phyloP scores from a whole-genome alignment of 768 basidiomycete species.

The Cytidiella melzeri region DNA sequence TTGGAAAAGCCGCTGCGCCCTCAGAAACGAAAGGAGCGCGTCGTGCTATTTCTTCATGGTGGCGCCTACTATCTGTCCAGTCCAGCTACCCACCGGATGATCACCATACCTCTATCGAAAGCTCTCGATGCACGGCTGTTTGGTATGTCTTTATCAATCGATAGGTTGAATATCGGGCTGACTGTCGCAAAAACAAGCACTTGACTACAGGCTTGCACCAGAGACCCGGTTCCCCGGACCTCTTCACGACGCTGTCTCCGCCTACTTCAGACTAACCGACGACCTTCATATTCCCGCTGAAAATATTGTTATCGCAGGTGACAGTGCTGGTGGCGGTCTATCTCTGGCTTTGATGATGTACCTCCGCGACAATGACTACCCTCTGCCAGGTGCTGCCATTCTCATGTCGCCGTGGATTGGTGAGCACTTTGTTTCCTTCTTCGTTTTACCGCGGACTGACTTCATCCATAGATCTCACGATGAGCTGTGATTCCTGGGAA shows the following conservation, averaged over 20 bases:
- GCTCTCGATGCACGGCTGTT: slow-evolving; percentile 87
- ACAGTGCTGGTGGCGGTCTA: slow-evolving; percentile 91
- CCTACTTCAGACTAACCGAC: slow-evolving; percentile 81
- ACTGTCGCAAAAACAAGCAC: slow-evolving; percentile 39
- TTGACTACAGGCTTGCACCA: slow-evolving; percentile 94
- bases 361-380: slow-evolving; percentile 85
- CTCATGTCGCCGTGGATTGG: slow-evolving; percentile 96
- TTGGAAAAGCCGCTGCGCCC: slow-evolving; percentile 3
- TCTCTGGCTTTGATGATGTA: slow-evolving; percentile 86
- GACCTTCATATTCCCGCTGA: slow-evolving; percentile 88
- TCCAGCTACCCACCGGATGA: slow-evolving; percentile 81
- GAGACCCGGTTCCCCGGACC: slow-evolving; percentile 94
- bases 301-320: slow-evolving; percentile 85
- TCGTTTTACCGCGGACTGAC: no score
- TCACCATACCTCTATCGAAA: slow-evolving; percentile 89
- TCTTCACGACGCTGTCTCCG: slow-evolving; percentile 76
- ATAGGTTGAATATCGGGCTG: not conserved
- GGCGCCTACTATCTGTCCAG: slow-evolving; percentile 93
- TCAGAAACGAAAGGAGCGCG: slow-evolving; percentile 57
- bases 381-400: slow-evolving; percentile 79
- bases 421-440: slow-evolving; percentile 31
- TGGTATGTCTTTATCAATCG: slow-evolving; percentile 34
- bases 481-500: slow-evolving; percentile 98
- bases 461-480: slow-evolving; percentile 87
- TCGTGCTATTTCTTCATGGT: slow-evolving; percentile 92